Evolutionary conservation across 129 eudicot species (phyloP), one percentile per base, ranked within the genome.

Genomic region (Artemisia tridentata): DNA sequence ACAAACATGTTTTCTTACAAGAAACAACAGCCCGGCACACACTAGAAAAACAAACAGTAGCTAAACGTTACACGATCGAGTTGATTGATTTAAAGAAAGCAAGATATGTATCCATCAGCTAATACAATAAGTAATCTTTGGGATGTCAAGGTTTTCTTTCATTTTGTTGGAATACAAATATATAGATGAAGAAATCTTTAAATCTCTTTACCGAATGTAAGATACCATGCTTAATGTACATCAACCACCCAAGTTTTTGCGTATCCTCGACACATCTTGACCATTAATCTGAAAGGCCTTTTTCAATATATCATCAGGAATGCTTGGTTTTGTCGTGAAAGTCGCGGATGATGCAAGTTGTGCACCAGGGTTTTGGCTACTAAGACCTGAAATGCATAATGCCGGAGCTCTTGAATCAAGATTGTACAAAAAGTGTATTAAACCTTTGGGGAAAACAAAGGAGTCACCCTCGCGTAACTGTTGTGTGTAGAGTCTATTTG

Each of bases 281-380:
- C 82, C 84, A 10, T 69, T 78, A 61, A 89, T 81, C 71, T 83
- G 84, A 73, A 84, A 89, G 1, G 84, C 86, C 72, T 84, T 86
- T 71, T 76, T 71, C 78, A 89, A 71, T 25, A 92, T 75, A 1
- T 68, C 95, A 65, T 85, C 95, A 3, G 98, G 95, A 6, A 92
- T 75, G 1, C 64, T 57, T 13, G 98, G 96, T 31, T 67, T 75
- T 5, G 96, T 79, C 0, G 86, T 52, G 53, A 92, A 89, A 1
- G 98, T 63, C n/a, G 98, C 95, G 1, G 82, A 51, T 0, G 98
- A 84, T 2, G 89, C 73, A 16, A 89, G 73, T 71, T 92, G 98
- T 19, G 93, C 87, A 11, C 96, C 98, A 0, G 95, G 96, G 56
- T 85, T 89, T 46, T 92, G 96, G 78, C 98, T 89, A 43, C 69